Percentiles rank a stretch among this genome's conserved stretches.
These are phyloP conservation scores for Mycena citricolor DNA, from an alignment of 1,284 basidiomycete species.

Conservation along the genomic window DNA sequence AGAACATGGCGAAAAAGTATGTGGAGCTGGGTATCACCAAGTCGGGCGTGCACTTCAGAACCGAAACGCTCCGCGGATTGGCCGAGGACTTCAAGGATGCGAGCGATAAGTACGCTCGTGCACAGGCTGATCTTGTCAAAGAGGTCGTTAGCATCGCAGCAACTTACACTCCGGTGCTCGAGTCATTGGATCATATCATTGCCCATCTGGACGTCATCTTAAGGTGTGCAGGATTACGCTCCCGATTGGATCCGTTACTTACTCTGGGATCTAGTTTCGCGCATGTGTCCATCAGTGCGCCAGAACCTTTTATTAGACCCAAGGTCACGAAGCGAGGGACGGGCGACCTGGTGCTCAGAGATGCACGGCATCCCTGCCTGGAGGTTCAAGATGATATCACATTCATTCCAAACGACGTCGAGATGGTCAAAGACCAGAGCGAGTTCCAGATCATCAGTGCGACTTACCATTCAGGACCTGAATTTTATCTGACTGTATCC, in stretches of 20 bases:
- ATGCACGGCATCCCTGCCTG: conserved; percentile 93
- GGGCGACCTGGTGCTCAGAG: conserved; percentile 75
- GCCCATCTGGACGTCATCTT: conserved; percentile 92
- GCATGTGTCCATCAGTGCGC: conserved; percentile 85
- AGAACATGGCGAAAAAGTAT: conserved; percentile 73
- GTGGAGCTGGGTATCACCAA: conserved; percentile 88
- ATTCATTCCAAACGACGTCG: conserved; percentile 95
- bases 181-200: conserved; percentile 84
- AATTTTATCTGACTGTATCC: conserved; percentile 11
- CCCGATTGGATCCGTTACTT: background rate
- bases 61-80: conserved; percentile 69
- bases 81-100: conserved; percentile 76
- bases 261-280: conserved; percentile 62
- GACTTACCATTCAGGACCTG: conserved; percentile 28
- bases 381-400: conserved; percentile 95
- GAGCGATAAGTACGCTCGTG: conserved; percentile 69
- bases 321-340: conserved; percentile 71
- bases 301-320: conserved; percentile 87
- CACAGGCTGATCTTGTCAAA: conserved; percentile 85
- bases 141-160: conserved; percentile 96
- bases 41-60: conserved; percentile 92
- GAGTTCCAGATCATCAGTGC: conserved; percentile 88
- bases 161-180: conserved; percentile 89
- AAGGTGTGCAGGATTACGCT: too few species aligned
- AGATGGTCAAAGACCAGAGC: conserved; percentile 84